Evolutionary conservation across 163 green algal genomes (phyloP).

Genomic region (Chlamydomonas reinhardtii): DNA sequence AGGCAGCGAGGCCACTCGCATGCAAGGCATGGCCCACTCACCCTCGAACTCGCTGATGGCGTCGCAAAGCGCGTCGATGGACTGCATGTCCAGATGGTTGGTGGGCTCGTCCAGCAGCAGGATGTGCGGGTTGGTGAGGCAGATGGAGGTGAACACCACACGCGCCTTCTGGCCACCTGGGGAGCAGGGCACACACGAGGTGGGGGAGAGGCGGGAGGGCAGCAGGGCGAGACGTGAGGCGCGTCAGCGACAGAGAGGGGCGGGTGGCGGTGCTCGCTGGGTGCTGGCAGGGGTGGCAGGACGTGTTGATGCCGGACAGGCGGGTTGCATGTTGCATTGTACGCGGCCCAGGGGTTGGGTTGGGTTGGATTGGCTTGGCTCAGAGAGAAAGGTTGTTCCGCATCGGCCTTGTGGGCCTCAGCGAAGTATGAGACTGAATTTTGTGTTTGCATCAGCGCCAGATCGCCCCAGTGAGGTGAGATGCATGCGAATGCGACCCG

Average conservation of each 20-base stretch:
- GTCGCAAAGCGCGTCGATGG: constrained; percentile 97
- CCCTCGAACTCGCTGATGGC: constrained; percentile 87
- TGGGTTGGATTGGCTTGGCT: background rate
- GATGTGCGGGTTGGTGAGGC: constrained; percentile 92
- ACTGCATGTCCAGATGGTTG: constrained; percentile 99
- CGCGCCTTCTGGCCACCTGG: constrained; percentile 94
- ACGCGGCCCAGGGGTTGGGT: too few species aligned
- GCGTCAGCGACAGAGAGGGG: too few species aligned
- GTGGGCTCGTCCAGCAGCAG: constrained; percentile 93
- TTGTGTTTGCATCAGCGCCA: constrained; percentile 38
- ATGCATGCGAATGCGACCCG: too few species aligned
- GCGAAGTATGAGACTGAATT: constrained; percentile 51
- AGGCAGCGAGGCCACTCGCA: background rate
- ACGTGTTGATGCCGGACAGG: too few species aligned
- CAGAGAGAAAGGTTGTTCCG: constrained; percentile 54
- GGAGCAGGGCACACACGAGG: background rate
- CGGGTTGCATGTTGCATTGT: too few species aligned
- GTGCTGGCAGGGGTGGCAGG: too few species aligned
- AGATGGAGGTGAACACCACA: constrained; percentile 97
- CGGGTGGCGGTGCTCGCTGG: too few species aligned
- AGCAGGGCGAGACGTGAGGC: too few species aligned
- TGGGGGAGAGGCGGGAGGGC: background rate
- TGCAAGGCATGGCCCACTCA: background rate
- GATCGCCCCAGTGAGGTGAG: too few species aligned
- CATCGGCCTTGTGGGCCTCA: background rate